Conservation (phyloP, 108 stramenopile species). For the Skeletonema menzelii region DNA sequence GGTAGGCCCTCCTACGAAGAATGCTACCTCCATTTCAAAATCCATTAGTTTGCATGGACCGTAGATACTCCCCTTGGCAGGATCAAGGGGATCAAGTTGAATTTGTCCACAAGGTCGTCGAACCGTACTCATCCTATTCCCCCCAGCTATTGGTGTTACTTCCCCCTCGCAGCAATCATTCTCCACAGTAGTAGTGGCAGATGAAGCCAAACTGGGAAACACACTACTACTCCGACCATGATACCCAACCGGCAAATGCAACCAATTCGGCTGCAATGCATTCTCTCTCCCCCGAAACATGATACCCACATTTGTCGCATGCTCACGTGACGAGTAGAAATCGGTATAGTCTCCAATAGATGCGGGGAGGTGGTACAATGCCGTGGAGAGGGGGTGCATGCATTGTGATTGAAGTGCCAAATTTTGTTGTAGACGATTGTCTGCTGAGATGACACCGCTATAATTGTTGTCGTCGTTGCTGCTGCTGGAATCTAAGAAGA, state of each 20-base stretch:
- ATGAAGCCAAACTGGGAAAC: constrained; percentile 13
- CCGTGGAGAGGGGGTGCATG: constrained; percentile 46
- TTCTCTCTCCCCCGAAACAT: constrained; percentile 94
- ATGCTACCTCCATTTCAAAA: constrained; percentile 93
- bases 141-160: background rate
- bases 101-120: constrained; percentile 88
- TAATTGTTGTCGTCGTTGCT: background rate
- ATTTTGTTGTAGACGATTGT: constrained; percentile 28
- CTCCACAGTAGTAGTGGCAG: background rate
- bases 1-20: constrained; percentile 83
- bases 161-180: background rate
- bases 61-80: constrained; percentile 70
- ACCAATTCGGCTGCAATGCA: constrained; percentile 92
- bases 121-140: constrained; percentile 23
- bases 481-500: constrained; percentile 40
- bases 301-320: constrained; percentile 92
- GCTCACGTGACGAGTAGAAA: constrained; percentile 90
- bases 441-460: constrained; percentile 25
- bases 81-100: constrained; percentile 73
- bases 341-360: constrained; percentile 91
- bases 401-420: constrained; percentile 39
- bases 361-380: constrained; percentile 77
- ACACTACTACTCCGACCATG: constrained; percentile 87
- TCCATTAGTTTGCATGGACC: constrained; percentile 82
- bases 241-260: constrained; percentile 93